Base-by-base conservation (phyloP, 192 early-diverging fungal species). In the Chytriomyces confervae region DNA sequence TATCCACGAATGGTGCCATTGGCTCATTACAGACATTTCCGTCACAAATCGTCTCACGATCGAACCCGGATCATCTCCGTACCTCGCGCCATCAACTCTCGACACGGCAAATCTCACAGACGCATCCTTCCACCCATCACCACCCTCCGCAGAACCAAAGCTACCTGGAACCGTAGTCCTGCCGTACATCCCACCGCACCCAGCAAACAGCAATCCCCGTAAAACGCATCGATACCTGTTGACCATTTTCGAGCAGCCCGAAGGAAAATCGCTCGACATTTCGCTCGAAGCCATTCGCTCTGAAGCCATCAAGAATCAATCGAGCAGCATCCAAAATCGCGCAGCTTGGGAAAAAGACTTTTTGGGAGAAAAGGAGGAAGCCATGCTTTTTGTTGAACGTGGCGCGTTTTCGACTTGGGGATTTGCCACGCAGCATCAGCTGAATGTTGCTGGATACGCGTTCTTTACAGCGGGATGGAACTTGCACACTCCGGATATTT, bases 1-100 rank as follows among this genome's bases (percentile, higher is more conserved):
- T 6, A 83, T 76, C 48, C 84, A 88, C n/a, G 81, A 88, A 67
- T 88, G 85, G 85, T 85, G 84, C 70, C 87, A 88, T 61, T 88
- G 87, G 87, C 79, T 87, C 62, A 79, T 81, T 50, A 85, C 84
- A 23, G 84, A 85, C 75, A 86, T 88, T 75, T 80, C 84, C 49
- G 80, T 86, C 11, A 73, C 76, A 62, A 51, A 66, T 36, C 81
- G 84, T 43, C 70, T 85, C 1, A 80, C 77, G 27, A 85, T 87
- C 66, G 74, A 78, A 5, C 68, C 80, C 6, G 83, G 83, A 57
- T 73, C 81, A 6, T 86, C 81, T 7, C 81, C 83, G 5, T 81
- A 69, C 63, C 65, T 84, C 9, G 80, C 27, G 5, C 23, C 65
- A 4, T 50, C 74, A 5, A 48, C 53, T 51, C 13, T 47, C 18